Evolutionary conservation across 164 flowering plant genomes (phyloP), one percentile per base, ranked within the genome.

Genomic region (Santalum album): DNA sequence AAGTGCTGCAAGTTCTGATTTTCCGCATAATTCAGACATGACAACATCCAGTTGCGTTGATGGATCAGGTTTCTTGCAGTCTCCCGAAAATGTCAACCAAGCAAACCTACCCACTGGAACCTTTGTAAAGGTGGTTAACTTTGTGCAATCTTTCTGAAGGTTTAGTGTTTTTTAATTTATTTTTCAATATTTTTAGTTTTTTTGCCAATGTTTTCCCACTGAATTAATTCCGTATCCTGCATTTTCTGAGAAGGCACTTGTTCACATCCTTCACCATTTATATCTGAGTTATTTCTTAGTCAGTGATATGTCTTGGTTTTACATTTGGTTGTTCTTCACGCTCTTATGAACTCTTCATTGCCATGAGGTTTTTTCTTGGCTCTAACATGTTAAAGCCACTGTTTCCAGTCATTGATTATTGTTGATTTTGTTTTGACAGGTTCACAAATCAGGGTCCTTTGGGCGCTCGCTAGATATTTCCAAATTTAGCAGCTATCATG

Each of bases 101-200:
- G 78, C 42, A 43, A 78, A 88, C 71, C 76, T 77, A 63, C 78
- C 75, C 20, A 69, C 63, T 21, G 70, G 76, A 77, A 83, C 87
- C 76, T 91, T 88, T 74, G 98, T 91, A 12, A 91, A 91, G 96
- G 98, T n/a, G n/a, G n/a, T n/a, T n/a, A n/a, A n/a, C n/a, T n/a
- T n/a, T n/a, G n/a, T n/a, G n/a, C n/a, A n/a, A n/a, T n/a, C n/a
- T n/a, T n/a, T n/a, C n/a, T n/a, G n/a, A n/a, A n/a, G n/a, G n/a
- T n/a, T n/a, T n/a, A n/a, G n/a, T n/a, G n/a, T n/a, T n/a, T n/a
- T n/a, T n/a, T n/a, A n/a, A n/a, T n/a, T n/a, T n/a, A n/a, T n/a
- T n/a, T n/a, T n/a, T n/a, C n/a, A n/a, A n/a, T n/a, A n/a, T n/a
- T n/a, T n/a, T n/a, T n/a, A n/a, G n/a, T n/a, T n/a, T n/a, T n/a